Evolutionary conservation across 805 yeast species (phyloP).

Genomic region (Hanseniaspora meyeri): DNA sequence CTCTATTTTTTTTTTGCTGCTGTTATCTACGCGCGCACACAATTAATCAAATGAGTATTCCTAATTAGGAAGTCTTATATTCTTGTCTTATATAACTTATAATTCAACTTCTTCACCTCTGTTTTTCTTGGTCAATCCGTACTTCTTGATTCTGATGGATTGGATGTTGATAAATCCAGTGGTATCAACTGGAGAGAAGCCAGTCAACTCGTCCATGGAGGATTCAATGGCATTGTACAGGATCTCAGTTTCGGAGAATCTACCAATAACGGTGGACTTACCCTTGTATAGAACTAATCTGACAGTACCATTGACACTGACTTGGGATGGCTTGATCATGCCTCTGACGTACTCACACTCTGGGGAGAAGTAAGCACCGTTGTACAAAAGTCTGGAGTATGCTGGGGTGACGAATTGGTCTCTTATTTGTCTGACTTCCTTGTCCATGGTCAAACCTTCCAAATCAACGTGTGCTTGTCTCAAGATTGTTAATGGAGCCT

Average conservation of each 20-base stretch:
- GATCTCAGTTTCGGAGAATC: conserved; percentile 91
- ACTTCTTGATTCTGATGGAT: conserved; percentile 95
- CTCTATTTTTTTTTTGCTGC: neutral
- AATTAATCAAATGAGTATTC: neutral
- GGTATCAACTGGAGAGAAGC: conserved; percentile 93
- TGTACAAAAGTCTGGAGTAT: conserved; percentile 81
- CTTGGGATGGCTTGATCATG: conserved; percentile 90
- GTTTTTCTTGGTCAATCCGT: conserved; percentile 88
- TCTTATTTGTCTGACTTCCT: conserved; percentile 95
- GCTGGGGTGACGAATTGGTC: conserved; percentile 90
- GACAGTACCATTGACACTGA: conserved; percentile 89
- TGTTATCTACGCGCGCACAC: neutral
- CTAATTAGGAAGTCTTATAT: neutral
- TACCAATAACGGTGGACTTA: conserved; percentile 67
- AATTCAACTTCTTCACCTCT: conserved; percentile 41
- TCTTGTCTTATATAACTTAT: conserved; percentile 17
- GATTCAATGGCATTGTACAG: conserved; percentile 96
- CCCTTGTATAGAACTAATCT: conserved; percentile 94
- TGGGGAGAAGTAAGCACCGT: conserved; percentile 96
- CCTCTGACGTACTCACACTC: conserved; percentile 92
- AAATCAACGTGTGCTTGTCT: conserved; percentile 90
- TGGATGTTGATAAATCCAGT: conserved; percentile 96
- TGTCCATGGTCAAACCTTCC: conserved; percentile 92
- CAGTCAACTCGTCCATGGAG: conserved; percentile 97
- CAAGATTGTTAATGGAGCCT: conserved; percentile 92